Evolutionary conservation across 2,329 filamentous ascomycete species (phyloP).

Genomic region (Pseudopithomyces chartarum): DNA sequence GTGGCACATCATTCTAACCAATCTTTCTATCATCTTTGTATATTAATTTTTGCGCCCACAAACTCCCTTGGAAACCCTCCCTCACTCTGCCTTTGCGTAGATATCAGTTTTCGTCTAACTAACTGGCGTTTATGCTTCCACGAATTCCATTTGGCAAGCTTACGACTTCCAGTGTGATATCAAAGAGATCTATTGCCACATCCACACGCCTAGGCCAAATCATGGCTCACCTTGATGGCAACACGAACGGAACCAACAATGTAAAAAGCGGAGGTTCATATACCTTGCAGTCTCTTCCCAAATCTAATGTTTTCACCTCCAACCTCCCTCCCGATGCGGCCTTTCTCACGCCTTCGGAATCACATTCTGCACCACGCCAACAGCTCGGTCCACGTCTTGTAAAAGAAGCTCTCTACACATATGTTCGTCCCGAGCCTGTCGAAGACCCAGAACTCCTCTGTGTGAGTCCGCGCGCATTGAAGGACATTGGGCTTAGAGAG

Average conservation of each 20-base stretch:
- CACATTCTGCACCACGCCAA: slow-evolving; percentile 79
- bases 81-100: not conserved
- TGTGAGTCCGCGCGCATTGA: slow-evolving; percentile 77
- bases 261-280: slow-evolving; percentile 20
- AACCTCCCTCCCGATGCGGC: slow-evolving; percentile 75
- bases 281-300: slow-evolving; percentile 61
- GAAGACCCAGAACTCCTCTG: slow-evolving; percentile 78
- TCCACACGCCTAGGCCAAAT: slow-evolving; percentile 49
- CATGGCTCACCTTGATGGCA: slow-evolving; percentile 49
- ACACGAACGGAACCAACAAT: slow-evolving; percentile 18
- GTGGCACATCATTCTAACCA: slow-evolving; percentile 10
- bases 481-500: slow-evolving; percentile 75
- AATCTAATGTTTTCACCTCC: slow-evolving; percentile 67
- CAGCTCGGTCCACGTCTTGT: slow-evolving; percentile 82
- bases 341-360: slow-evolving; percentile 80
- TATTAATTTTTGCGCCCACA: not conserved
- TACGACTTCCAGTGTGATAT: not conserved
- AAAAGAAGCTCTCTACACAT: slow-evolving; percentile 84
- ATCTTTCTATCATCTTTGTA: not conserved
- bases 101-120: not conserved
- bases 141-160: slow-evolving; percentile 5
- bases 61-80: not conserved
- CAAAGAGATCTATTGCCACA: slow-evolving; percentile 14
- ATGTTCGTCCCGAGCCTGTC: slow-evolving; percentile 78
- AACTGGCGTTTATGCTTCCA: slow-evolving; percentile 17